phyloP scores from a whole-genome alignment of 2,329 filamentous ascomycete genomes.

The Aspergillus sp. region DNA sequence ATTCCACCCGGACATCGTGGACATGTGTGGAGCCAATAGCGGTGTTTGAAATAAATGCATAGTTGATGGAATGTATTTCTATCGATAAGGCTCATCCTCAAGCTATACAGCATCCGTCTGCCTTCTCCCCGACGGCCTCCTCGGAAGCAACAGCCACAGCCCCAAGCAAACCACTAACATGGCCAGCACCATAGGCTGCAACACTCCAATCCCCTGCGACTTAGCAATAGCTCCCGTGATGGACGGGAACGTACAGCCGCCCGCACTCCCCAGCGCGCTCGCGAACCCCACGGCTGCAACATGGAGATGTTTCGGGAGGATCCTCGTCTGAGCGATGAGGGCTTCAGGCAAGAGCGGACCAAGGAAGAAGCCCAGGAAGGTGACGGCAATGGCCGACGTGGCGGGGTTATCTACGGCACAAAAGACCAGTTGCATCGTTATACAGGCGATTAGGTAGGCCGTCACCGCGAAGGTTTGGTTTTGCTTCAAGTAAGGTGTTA shows the following conservation, averaged over 20 bases:
- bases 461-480: slow-evolving; percentile 54
- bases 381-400: slow-evolving; percentile 62
- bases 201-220: slow-evolving; percentile 46
- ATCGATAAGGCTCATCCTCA: no score
- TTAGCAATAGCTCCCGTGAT: slow-evolving; percentile 38
- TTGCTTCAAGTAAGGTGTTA: slow-evolving; percentile 57
- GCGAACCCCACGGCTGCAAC: slow-evolving; percentile 69
- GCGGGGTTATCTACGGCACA: slow-evolving; percentile 69
- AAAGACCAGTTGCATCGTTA: slow-evolving; percentile 62
- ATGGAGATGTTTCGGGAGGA: slow-evolving; percentile 63
- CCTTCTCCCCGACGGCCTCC: background rate
- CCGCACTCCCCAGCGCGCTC: slow-evolving; percentile 63
- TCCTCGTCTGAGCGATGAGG: slow-evolving; percentile 61
- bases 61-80: no score
- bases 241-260: slow-evolving; percentile 44
- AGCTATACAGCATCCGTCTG: background rate
- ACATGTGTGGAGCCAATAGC: no score
- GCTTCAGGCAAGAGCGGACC: slow-evolving; percentile 68
- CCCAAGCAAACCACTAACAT: slow-evolving; percentile 26
- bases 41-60: no score
- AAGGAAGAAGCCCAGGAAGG: slow-evolving; percentile 65
- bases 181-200: slow-evolving; percentile 50
- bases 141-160: slow-evolving; percentile 1
- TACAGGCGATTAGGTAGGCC: slow-evolving; percentile 53
- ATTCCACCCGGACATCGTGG: slow-evolving; percentile 57